A percentile compares a stretch with the other conserved stretches of the same genome.
These are phyloP conservation scores for Stagonosporopsis rhizophila DNA, from an alignment of 2,329 filamentous ascomycete genomes.

Conservation along the genomic window DNA sequence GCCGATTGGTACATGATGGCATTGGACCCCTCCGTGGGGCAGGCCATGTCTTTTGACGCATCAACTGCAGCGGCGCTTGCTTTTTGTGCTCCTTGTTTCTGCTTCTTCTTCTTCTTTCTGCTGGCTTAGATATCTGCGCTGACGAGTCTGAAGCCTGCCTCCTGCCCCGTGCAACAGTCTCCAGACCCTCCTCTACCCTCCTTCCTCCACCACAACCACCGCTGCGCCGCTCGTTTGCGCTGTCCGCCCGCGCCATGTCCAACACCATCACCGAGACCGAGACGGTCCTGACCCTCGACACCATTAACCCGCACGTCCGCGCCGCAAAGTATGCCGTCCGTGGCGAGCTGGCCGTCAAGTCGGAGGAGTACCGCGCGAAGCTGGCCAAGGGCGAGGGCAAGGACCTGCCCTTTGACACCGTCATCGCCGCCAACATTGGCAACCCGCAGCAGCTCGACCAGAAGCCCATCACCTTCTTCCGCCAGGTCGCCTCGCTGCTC, in stretches of 20 bases:
- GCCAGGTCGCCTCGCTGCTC: conserved; percentile 89
- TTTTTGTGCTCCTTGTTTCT: not conserved
- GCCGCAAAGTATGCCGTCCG: conserved; percentile 95
- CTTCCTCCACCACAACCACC: not conserved
- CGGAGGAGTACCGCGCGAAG: conserved; percentile 84
- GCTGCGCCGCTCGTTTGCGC: not conserved
- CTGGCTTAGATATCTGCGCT: not conserved
- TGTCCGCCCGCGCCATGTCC: conserved; percentile 57
- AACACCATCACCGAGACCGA: conserved; percentile 29
- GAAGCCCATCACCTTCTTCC: conserved; percentile 99
- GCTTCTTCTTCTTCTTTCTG: no score
- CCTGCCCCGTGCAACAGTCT: not conserved
- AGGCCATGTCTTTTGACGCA: conserved; percentile 7
- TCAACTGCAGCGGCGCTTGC: conserved; percentile 2
- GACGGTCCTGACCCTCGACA: conserved; percentile 72
- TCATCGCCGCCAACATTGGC: conserved; percentile 98
- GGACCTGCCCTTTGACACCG: conserved; percentile 81
- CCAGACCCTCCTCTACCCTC: no score
- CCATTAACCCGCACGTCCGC: conserved; percentile 90
- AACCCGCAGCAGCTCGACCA: conserved; percentile 99
- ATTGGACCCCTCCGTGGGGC: conserved; percentile 17
- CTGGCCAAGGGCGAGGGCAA: conserved; percentile 67
- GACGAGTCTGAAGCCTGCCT: not conserved
- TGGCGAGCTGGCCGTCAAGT: conserved; percentile 92
- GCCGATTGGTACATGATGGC: not conserved